Base-by-base conservation (phyloP, 1,139 yeast species). In the Petasospora fabianii region DNA sequence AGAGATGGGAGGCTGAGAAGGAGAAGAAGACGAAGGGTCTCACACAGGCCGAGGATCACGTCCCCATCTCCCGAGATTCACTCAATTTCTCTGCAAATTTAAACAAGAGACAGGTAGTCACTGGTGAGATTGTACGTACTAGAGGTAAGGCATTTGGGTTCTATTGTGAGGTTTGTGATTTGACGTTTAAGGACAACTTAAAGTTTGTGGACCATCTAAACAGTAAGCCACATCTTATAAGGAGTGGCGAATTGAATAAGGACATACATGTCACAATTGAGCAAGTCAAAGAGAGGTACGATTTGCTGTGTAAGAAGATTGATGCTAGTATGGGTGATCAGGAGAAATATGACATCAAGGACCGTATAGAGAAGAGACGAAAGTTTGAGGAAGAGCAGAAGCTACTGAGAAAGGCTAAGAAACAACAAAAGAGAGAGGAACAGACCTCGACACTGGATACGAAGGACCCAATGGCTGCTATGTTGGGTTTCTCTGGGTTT, bases 191-290 rank as follows among this genome's bases (percentile, higher is more conserved):
- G 54, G 97, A 90, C 59, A 83, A 84, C 41, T 65, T 87, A 52
- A 83, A 87, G 43, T 80, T 80, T 56, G 71, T 87, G 6, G 95
- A 88, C 55, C 97, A 90, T 62, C 66, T 87, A 54, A 87, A 86
- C 54, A 79, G 88, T 26, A 80, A 79, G 6, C 76, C 70, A 36
- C 92, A 82, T 60, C 53, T 62, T 24, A 54, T 61, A 7, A 61
- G 58, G 32, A 62, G 64, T 37, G 71, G 69, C 10, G 64, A 58
- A 13, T 52, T 58, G 12, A 60, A 51, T 13, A 60, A 66, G 16
- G 64, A 61, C 39, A 62, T 54, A 28, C 56, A 56, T 3, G 54
- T 68, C 1, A 57, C 64, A 1, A 30, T 60, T 8, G 64, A 64
- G 3, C 66, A 67, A 34, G 65, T 69, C 24, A 55, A 53, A 27